These are phyloP conservation scores for Beauveria rudraprayagi DNA, from an alignment of 2,329 filamentous ascomycete species.

Conservation along the genomic window DNA sequence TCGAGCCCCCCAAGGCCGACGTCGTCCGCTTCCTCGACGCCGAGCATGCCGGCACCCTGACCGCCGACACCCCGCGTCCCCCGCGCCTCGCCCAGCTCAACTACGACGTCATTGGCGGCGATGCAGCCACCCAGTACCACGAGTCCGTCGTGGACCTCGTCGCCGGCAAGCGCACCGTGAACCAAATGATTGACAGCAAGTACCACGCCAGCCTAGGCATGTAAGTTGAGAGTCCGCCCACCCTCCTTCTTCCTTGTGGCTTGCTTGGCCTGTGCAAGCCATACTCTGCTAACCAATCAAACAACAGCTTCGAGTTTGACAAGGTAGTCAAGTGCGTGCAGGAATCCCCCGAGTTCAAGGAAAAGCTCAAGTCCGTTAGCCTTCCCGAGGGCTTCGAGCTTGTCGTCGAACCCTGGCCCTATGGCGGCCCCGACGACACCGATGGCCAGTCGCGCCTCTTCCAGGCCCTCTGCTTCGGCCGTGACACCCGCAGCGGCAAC, in stretches of 20 bases:
- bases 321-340: constrained; percentile 24
- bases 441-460: constrained; percentile 25
- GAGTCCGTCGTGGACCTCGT: constrained; percentile 29
- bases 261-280: neutral
- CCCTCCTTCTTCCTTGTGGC: neutral
- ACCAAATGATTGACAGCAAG: constrained; percentile 21
- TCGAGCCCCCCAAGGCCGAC: constrained; percentile 41
- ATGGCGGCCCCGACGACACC: constrained; percentile 21
- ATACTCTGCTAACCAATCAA: neutral
- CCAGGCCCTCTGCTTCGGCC: constrained; percentile 26
- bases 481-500: constrained; percentile 26
- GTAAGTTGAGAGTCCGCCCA: constrained; percentile 16
- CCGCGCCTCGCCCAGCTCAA: constrained; percentile 35
- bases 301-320: constrained; percentile 25
- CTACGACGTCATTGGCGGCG: constrained; percentile 26
- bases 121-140: constrained; percentile 19
- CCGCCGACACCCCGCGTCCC: constrained; percentile 21
- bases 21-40: constrained; percentile 39
- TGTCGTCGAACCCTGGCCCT: constrained; percentile 27
- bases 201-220: constrained; percentile 23
- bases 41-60: constrained; percentile 27
- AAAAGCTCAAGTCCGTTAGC: constrained; percentile 21
- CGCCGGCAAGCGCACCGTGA: constrained; percentile 16
- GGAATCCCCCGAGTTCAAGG: constrained; percentile 23
- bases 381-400: constrained; percentile 23